A percentile compares a stretch with the other conserved stretches of the same genome.
These are phyloP conservation scores for Claviceps digitariae DNA, from an alignment of 2,329 filamentous ascomycete species.

Conservation along the genomic window DNA sequence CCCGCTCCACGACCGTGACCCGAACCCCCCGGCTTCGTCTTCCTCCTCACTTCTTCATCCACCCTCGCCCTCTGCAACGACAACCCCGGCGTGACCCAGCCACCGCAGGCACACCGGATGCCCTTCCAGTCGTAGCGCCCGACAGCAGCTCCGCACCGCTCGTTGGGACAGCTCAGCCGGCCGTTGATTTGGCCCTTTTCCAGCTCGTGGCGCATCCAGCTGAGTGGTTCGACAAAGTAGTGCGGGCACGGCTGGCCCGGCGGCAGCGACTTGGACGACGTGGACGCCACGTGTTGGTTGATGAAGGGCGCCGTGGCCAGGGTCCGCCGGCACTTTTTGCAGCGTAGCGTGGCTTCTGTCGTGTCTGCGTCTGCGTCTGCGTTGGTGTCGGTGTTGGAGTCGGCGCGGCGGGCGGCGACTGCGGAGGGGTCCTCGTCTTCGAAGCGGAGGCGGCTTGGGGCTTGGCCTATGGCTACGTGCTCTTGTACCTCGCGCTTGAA, in stretches of 20 bases:
- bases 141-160: slow-evolving; percentile 66
- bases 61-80: slow-evolving; percentile 71
- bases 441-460: slow-evolving; percentile 73
- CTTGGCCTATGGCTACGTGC: slow-evolving; percentile 57
- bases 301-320: slow-evolving; percentile 48
- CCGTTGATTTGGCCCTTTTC: slow-evolving; percentile 73
- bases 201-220: slow-evolving; percentile 84
- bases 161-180: slow-evolving; percentile 67
- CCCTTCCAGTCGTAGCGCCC: slow-evolving; percentile 96
- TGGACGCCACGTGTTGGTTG: slow-evolving; percentile 37
- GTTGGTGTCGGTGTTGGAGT: background rate
- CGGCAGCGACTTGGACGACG: slow-evolving; percentile 1
- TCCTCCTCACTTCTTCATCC: slow-evolving; percentile 45
- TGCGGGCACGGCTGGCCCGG: slow-evolving; percentile 50
- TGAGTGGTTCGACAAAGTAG: slow-evolving; percentile 80
- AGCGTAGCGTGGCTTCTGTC: slow-evolving; percentile 41
- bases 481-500: slow-evolving; percentile 42
- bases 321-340: slow-evolving; percentile 75
- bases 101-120: slow-evolving; percentile 78
- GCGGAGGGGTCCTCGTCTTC: slow-evolving; percentile 50
- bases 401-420: background rate
- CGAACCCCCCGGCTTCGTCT: slow-evolving; percentile 1
- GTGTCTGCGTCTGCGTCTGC: background rate
- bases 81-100: slow-evolving; percentile 86
- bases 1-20: background rate